Evolutionary conservation across 179 eudicot genomes (phyloP).

Genomic region (Carnegiea gigantea): DNA sequence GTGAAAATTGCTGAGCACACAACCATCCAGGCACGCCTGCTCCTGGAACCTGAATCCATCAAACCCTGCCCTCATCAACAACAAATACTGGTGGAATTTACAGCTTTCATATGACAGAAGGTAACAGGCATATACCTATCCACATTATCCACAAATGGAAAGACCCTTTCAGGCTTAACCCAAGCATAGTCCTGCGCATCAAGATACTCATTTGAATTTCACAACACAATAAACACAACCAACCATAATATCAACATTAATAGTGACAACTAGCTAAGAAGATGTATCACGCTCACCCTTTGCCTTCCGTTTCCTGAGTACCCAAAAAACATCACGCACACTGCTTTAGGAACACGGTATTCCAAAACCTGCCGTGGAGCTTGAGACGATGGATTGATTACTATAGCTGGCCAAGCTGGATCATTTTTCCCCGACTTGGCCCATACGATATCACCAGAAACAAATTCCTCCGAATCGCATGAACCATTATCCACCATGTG

Average conservation of each 20-base stretch:
- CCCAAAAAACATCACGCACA: slow-evolving; percentile 95
- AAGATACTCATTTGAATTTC: slow-evolving; percentile 8
- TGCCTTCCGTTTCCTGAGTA: slow-evolving; percentile 70
- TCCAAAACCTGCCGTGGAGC: slow-evolving; percentile 74
- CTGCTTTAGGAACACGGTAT: slow-evolving; percentile 53
- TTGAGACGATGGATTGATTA: slow-evolving; percentile 69
- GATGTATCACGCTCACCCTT: slow-evolving; percentile 38
- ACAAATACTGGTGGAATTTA: background rate
- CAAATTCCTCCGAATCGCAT: slow-evolving; percentile 45
- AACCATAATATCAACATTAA: slow-evolving; percentile 21
- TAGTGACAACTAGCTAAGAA: slow-evolving; percentile 11
- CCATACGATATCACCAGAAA: slow-evolving; percentile 93
- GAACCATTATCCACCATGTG: slow-evolving; percentile 27
- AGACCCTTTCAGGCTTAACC: slow-evolving; percentile 76
- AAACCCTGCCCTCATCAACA: slow-evolving; percentile 15
- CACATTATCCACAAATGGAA: slow-evolving; percentile 70
- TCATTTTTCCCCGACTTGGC: slow-evolving; percentile 65
- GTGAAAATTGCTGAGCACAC: slow-evolving; percentile 62
- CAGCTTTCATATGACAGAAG: background rate
- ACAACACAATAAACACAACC: slow-evolving; percentile 20
- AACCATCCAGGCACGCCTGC: slow-evolving; percentile 63
- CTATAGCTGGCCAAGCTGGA: slow-evolving; percentile 98
- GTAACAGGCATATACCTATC: slow-evolving; percentile 50
- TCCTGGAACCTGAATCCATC: slow-evolving; percentile 73
- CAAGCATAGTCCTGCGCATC: slow-evolving; percentile 90